Percentiles rank a stretch among this genome's conserved stretches.
Conservation (phyloP, 176 grass and related monocot genomes). For the Aegilops sharonensis region DNA sequence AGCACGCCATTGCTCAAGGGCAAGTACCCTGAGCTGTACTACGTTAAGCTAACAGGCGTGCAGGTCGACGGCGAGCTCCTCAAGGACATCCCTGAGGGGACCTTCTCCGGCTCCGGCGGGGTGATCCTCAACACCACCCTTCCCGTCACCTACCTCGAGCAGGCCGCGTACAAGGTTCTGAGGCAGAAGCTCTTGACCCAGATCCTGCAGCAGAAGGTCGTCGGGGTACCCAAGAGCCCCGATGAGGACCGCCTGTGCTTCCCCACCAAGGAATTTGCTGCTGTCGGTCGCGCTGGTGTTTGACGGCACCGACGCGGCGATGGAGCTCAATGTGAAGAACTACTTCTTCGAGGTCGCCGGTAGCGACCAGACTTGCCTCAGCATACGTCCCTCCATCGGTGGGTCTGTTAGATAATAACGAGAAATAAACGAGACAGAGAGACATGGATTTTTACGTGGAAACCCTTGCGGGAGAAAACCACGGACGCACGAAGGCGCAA, state of each 20-base stretch:
- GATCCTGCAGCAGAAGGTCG: background rate
- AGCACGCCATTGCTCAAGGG: background rate
- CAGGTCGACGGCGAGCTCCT: background rate
- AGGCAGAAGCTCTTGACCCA: background rate
- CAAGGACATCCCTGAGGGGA: background rate
- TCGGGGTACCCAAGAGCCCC: background rate
- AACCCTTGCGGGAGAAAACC: too few species aligned
- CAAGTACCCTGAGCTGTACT: background rate
- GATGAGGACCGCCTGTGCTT: conserved; percentile 1
- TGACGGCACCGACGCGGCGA: background rate
- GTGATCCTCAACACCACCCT: conserved; percentile 12
- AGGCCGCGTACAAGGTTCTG: background rate
- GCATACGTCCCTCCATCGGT: background rate
- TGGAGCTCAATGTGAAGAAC: background rate
- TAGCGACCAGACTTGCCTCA: background rate
- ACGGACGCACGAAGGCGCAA: too few species aligned
- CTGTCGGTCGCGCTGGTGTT: background rate
- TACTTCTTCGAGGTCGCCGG: background rate
- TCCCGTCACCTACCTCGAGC: conserved; percentile 15
- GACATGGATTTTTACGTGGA: too few species aligned
- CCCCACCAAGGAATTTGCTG: background rate
- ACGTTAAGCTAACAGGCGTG: background rate
- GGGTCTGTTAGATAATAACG: background rate
- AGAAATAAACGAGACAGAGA: too few species aligned
- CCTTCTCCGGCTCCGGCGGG: conserved; percentile 8